These are phyloP conservation scores for Solanum pennellii DNA, from an alignment of 257 asterid species.

Conservation along the genomic window DNA sequence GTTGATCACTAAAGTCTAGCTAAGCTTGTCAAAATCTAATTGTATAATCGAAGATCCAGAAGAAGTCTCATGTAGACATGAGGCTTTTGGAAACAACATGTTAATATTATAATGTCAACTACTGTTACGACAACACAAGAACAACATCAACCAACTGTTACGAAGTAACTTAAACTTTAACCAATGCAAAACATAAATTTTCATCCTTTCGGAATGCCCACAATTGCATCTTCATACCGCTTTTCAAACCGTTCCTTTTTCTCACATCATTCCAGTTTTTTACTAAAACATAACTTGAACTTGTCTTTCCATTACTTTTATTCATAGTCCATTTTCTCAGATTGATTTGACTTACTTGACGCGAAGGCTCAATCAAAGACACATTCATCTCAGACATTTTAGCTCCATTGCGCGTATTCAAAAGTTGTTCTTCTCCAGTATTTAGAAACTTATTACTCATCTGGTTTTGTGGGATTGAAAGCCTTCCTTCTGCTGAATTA, in stretches of 20 bases:
- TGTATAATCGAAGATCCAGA: slow-evolving; percentile 18
- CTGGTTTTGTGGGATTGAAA: background rate
- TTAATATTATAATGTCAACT: no score
- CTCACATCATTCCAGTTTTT: background rate
- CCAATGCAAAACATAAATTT: background rate
- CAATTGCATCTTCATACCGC: background rate
- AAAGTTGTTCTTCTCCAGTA: background rate
- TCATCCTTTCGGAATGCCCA: background rate
- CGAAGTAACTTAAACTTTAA: background rate
- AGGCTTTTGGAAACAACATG: slow-evolving; percentile 21
- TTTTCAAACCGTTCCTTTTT: background rate
- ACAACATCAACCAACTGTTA: background rate
- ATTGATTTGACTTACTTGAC: background rate
- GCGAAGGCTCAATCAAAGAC: background rate
- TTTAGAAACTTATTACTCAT: background rate
- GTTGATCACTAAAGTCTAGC: slow-evolving; percentile 12
- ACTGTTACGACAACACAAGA: no score
- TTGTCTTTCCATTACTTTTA: background rate
- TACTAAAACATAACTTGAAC: background rate
- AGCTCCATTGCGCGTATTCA: background rate
- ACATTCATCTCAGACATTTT: background rate
- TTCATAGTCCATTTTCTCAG: background rate
- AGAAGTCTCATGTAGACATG: slow-evolving; percentile 10
- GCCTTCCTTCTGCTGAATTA: background rate
- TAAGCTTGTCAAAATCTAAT: slow-evolving; percentile 7